These are phyloP conservation scores for Fusarium pseudonygamai DNA, from an alignment of 2,329 filamentous ascomycete genomes.

Conservation along the genomic window DNA sequence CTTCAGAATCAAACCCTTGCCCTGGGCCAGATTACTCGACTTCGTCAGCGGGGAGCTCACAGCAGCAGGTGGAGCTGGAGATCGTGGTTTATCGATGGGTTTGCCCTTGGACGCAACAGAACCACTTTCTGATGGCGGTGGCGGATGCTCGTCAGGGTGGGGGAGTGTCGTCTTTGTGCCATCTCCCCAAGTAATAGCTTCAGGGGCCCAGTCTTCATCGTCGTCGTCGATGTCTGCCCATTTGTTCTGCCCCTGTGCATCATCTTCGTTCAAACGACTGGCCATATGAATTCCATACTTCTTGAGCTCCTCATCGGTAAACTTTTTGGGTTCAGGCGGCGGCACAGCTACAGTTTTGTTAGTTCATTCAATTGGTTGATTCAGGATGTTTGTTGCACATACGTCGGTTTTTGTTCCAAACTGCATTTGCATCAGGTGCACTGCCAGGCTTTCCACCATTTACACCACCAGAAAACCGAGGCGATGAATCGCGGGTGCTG, in stretches of 20 bases:
- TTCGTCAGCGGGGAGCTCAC: conserved; percentile 55
- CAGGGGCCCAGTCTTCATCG: conserved; percentile 86
- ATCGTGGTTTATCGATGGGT: conserved; percentile 55
- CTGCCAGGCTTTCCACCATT: conserved; percentile 68
- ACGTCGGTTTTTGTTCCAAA: conserved; percentile 93
- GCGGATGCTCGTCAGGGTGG: conserved; percentile 63
- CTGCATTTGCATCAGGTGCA: conserved; percentile 76
- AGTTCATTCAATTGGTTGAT: conserved; percentile 19
- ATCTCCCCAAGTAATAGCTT: conserved; percentile 88
- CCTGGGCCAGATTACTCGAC: conserved; percentile 58
- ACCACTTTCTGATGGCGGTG: conserved; percentile 42
- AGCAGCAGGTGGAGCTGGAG: conserved; percentile 51
- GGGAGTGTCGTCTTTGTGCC: conserved; percentile 83
- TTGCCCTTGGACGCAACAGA: conserved; percentile 36
- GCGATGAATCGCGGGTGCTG: conserved; percentile 63
- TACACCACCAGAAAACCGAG: conserved; percentile 53
- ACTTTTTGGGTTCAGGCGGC: conserved; percentile 78
- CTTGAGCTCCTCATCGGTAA: conserved; percentile 87
- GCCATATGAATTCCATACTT: conserved; percentile 89
- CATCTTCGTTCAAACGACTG: conserved; percentile 79
- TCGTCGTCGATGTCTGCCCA: conserved; percentile 93
- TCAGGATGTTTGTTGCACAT: conserved; percentile 49
- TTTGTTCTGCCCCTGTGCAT: conserved; percentile 78
- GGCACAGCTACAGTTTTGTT: conserved; percentile 60
- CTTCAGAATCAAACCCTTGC: conserved; percentile 72